phyloP scores from a whole-genome alignment of 768 basidiomycete genomes.

The Galerina marginata region DNA sequence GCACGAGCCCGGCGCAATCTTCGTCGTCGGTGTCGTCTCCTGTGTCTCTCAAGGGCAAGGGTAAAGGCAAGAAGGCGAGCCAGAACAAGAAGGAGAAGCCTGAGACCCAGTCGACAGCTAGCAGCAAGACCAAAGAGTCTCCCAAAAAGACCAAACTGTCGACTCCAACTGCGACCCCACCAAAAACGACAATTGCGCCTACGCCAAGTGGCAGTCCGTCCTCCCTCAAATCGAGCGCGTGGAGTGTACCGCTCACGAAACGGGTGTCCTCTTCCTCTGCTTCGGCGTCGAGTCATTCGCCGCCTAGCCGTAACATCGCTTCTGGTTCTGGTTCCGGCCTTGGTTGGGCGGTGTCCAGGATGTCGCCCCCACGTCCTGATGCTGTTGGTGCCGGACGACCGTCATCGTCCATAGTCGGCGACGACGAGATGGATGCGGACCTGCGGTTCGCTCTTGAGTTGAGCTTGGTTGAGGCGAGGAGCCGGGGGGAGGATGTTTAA shows the following conservation, averaged over 20 bases:
- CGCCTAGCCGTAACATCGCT: neutral
- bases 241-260: constrained; percentile 42
- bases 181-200: neutral
- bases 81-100: neutral
- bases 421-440: constrained; percentile 64
- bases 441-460: constrained; percentile 68
- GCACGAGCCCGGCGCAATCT: too few relatives aligned
- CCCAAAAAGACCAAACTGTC: neutral
- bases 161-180: neutral
- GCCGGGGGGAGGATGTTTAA: constrained; percentile 36
- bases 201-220: constrained; percentile 1
- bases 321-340: constrained; percentile 4
- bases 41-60: constrained; percentile 18
- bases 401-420: constrained; percentile 4
- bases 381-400: neutral
- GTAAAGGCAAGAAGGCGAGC: constrained; percentile 3
- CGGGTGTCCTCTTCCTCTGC: constrained; percentile 22
- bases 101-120: too few relatives aligned
- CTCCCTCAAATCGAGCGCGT: constrained; percentile 30
- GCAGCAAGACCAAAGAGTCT: too few relatives aligned
- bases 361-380: constrained; percentile 1
- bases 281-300: neutral
- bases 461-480: constrained; percentile 71
- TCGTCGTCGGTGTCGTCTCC: constrained; percentile 17
- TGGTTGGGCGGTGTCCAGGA: neutral